These are phyloP conservation scores for Gloeophyllum trabeum DNA, from an alignment of 768 basidiomycete genomes.

Conservation along the genomic window DNA sequence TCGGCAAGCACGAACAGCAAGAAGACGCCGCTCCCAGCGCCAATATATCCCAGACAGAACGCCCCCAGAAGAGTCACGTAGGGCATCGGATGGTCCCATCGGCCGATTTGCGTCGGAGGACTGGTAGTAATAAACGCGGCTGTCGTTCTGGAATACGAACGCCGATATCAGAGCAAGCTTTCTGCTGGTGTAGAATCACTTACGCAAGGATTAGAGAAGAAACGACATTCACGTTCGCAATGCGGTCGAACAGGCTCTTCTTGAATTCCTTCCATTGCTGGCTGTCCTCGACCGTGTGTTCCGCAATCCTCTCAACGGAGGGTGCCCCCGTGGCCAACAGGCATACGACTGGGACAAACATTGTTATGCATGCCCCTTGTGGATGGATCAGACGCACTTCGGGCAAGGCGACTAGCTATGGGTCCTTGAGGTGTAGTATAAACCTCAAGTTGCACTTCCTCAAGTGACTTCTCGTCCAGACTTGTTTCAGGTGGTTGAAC, in stretches of 20 bases:
- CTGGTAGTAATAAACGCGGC: conserved; percentile 2
- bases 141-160: neutral
- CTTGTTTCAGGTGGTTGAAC: too few species aligned
- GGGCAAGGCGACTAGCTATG: too few species aligned
- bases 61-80: conserved; percentile 3
- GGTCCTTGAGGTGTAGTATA: too few species aligned
- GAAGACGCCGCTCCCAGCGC: conserved; percentile 2
- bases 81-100: conserved; percentile 2
- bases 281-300: conserved; percentile 1
- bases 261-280: conserved; percentile 3
- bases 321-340: neutral
- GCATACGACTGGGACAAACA: neutral
- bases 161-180: neutral
- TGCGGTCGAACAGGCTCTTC: neutral
- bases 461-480: too few species aligned
- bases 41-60: conserved; percentile 1
- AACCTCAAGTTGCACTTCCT: too few species aligned
- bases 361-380: too few species aligned
- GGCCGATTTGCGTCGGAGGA: neutral
- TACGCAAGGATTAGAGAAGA: conserved; percentile 4
- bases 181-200: neutral
- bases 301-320: neutral
- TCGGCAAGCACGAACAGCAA: conserved; percentile 2
- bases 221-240: conserved; percentile 3
- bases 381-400: too few species aligned